These are phyloP conservation scores for Gonium pectorale DNA, from an alignment of 139 green algal genomes.

Conservation along the genomic window DNA sequence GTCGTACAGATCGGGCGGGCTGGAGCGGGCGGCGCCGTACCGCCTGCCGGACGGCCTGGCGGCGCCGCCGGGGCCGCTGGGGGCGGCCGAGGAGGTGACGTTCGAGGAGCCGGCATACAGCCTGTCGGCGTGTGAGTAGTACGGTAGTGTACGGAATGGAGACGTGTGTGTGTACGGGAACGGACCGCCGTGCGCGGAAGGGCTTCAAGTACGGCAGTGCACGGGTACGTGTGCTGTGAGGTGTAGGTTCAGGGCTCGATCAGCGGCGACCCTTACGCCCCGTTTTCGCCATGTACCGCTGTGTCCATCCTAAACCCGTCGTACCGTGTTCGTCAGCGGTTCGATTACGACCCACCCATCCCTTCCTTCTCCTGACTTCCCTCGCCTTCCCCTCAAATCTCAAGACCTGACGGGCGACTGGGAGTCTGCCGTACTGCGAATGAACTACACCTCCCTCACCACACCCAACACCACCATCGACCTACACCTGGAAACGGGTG, in stretches of 20 bases:
- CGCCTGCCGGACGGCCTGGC: conserved; percentile 54
- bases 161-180: too few relatives aligned
- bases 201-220: too few relatives aligned
- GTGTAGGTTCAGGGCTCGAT: too few relatives aligned
- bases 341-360: too few relatives aligned
- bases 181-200: too few relatives aligned
- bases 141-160: too few relatives aligned
- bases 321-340: too few relatives aligned
- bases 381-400: not conserved
- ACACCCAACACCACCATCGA: conserved; percentile 85
- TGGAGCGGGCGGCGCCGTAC: conserved; percentile 62
- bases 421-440: conserved; percentile 77
- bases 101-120: conserved; percentile 85
- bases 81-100: conserved; percentile 53
- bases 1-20: conserved; percentile 59
- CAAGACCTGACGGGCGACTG: conserved; percentile 81
- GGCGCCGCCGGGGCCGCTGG: conserved; percentile 54
- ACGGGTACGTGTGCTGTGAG: too few relatives aligned
- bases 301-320: too few relatives aligned
- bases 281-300: too few relatives aligned
- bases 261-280: too few relatives aligned
- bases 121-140: conserved; percentile 62
- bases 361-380: not conserved
- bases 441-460: conserved; percentile 85
- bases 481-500: conserved; percentile 78